Percentiles rank a stretch among this genome's conserved stretches.
phyloP scores from a whole-genome alignment of 2,329 filamentous ascomycete genomes.

The Pseudogymnoascus pannorum region DNA sequence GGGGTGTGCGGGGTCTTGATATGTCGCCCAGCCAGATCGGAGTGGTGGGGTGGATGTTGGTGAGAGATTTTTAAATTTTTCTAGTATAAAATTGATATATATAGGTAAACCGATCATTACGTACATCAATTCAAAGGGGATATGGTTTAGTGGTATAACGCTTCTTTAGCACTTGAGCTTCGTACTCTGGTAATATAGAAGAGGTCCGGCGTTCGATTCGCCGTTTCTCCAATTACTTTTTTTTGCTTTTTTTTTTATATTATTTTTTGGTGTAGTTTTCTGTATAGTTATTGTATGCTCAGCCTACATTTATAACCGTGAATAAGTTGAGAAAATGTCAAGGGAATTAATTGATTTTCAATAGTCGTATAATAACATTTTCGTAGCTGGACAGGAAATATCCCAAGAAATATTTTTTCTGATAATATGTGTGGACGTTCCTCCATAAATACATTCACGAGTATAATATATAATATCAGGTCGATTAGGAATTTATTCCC shows the following conservation, averaged over 20 bases:
- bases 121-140: slow-evolving; percentile 5
- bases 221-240: slow-evolving; percentile 6
- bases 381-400: not conserved
- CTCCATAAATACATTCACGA: not conserved
- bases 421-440: not conserved
- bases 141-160: slow-evolving; percentile 7
- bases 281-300: not conserved
- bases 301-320: too few relatives aligned
- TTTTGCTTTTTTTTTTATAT: not conserved
- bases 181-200: slow-evolving; percentile 4
- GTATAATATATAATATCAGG: not conserved
- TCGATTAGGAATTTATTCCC: not conserved
- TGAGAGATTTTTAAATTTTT: not conserved
- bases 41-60: not conserved
- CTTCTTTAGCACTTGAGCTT: slow-evolving; percentile 7
- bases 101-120: not conserved
- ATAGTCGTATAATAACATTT: too few relatives aligned
- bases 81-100: not conserved
- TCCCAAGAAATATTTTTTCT: not conserved
- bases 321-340: too few relatives aligned
- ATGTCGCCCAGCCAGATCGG: not conserved
- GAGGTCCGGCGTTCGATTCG: slow-evolving; percentile 7
- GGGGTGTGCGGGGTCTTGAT: not conserved
- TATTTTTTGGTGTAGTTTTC: not conserved
- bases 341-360: too few relatives aligned